Evolutionary conservation across 2,329 filamentous ascomycete genomes (phyloP), one percentile per base, ranked within the genome.

Genomic region (Colletotrichum sp.): DNA sequence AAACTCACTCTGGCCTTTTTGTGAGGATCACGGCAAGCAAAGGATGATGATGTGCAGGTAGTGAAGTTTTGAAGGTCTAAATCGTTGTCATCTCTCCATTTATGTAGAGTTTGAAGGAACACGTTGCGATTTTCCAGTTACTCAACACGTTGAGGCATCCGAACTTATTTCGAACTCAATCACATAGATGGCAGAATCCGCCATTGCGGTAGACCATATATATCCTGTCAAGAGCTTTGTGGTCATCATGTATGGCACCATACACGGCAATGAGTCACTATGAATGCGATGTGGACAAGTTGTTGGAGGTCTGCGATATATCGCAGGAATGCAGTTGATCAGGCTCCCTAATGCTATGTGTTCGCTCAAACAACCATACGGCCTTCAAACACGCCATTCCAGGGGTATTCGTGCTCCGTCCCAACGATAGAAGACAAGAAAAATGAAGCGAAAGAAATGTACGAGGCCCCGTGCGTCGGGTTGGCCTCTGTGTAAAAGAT

Each of bases 291-390:
- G 16, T 30, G 28, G 32, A 59, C 18, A 24, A n/a, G 12, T n/a
- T 59, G n/a, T 73, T 65, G 74, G 74, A 76, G 71, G 6, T 76
- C 71, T 74, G 74, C 74, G 74, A 62, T 69, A 74, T 76, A 64
- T 74, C 74, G 74, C 74, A 76, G 74, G 74, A 76, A 76, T 76
- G 74, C 74, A 69, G 71, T 76, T 76, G 70, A 76, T 76, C 74
- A 76, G 74, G 74, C 74, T 76, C 36, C 64, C 74, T 74, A 74
- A 74, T 76, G 74, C 74, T 76, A 74, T 76, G 74, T 76, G 71
- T 76, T 69, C 65, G 71, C 65, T 76, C 71, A 60, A 21, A 76
- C 74, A 73, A 76, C 49, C 74, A 68, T 76, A 68, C 74, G 74
- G 74, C 74, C 74, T 66, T 76, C 69, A 49, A 49, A 76, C 73